Base-by-base conservation (phyloP, 106 monocot species). In the Vanilla planifolia region DNA sequence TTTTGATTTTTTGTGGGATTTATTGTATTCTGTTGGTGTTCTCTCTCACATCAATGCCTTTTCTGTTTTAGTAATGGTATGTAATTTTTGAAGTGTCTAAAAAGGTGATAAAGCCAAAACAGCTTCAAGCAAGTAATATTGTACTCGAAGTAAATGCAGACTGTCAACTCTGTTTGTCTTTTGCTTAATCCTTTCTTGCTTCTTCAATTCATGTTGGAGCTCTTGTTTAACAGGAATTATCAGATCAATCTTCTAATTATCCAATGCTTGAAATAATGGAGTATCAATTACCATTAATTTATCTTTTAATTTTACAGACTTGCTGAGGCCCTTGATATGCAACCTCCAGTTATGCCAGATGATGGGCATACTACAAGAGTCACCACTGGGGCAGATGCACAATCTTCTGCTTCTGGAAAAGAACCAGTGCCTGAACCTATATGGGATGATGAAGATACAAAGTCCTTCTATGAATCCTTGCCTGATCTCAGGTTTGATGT, bases 371-470 rank as follows among this genome's bases (percentile, higher is more conserved):
- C 96, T 51, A 96, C 96, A 37, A 87, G 96, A 48, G 84, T 96
- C 27, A 79, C 75, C 24, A 84, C 79, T 7, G 87, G 86, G 70
- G 59, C 35, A 46, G 91, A 96, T 64, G 58, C 39, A n/a, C 59
- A 76, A 33, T 75, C 91, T 68, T 63, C 90, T 51, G 66, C 85
- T 61, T 87, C 78, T 44, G 91, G 85, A 62, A 91, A 96, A 29
- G 66, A 77, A 41, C 74, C 87, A 35, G 63, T 48, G 15, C 69
- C 79, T 73, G 96, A 96, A 75, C 91, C 91, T 46, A 64, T 96
- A 43, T 96, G 96, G 96, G 96, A 96, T 60, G 96, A 96, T 75
- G 96, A 96, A 55, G 96, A 96, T 68, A 96, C 95, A 8, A 81
- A 69, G 42, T 58, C 91, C 19, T 96, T 96, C 73, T 96, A 96